phyloP scores from a whole-genome alignment of 1,139 yeast species.

The Candida sp. region DNA sequence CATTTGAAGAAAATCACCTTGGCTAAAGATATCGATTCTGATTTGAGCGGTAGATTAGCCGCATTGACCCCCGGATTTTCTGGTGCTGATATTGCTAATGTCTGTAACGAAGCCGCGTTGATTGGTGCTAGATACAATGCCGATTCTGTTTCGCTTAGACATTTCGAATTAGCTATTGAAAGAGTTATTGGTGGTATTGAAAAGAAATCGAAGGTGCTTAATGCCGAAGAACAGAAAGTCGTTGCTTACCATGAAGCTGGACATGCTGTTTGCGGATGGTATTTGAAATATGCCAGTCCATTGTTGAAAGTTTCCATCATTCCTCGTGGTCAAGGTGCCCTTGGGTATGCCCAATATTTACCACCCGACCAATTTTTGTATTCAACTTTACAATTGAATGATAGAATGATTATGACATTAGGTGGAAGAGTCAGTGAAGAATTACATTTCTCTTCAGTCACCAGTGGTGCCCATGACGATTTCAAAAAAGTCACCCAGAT shows the following conservation, averaged over 20 bases:
- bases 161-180: slow-evolving; percentile 95
- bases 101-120: slow-evolving; percentile 95
- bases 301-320: slow-evolving; percentile 91
- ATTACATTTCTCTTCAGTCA: slow-evolving; percentile 81
- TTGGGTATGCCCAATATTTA: slow-evolving; percentile 97
- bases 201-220: slow-evolving; percentile 79
- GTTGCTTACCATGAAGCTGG: slow-evolving; percentile 99
- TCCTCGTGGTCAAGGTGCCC: slow-evolving; percentile 95
- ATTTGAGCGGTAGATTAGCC: slow-evolving; percentile 81
- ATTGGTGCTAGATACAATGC: slow-evolving; percentile 89
- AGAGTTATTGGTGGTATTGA: slow-evolving; percentile 97
- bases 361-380: slow-evolving; percentile 91
- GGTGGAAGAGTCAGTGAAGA: slow-evolving; percentile 98
- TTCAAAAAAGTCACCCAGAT: slow-evolving; percentile 94
- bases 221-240: slow-evolving; percentile 78
- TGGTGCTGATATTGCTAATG: slow-evolving; percentile 98
- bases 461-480: slow-evolving; percentile 95
- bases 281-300: slow-evolving; percentile 84
- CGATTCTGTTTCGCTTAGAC: slow-evolving; percentile 62
- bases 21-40: slow-evolving; percentile 32
- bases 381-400: slow-evolving; percentile 73
- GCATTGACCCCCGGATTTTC: slow-evolving; percentile 97
- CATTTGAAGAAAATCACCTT: slow-evolving; percentile 70
- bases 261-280: slow-evolving; percentile 99
- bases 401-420: slow-evolving; percentile 94